Percentiles rank a stretch among this genome's conserved stretches.
Evolutionary conservation across 108 stramenopile species (phyloP).

Genomic region (Nannochloropsis gaditana): DNA sequence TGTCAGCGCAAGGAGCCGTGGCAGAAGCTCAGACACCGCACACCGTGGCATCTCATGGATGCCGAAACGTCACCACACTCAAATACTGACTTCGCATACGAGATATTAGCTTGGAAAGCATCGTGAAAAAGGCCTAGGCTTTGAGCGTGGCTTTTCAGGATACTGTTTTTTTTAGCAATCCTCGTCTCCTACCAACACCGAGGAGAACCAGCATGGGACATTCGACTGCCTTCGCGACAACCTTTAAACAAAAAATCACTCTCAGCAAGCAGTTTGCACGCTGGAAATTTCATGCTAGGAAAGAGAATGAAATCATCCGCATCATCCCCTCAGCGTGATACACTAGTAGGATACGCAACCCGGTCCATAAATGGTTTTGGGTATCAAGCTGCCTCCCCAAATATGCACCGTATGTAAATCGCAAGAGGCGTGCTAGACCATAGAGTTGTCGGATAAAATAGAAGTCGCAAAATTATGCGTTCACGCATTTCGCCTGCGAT

Average conservation of each 20-base stretch:
- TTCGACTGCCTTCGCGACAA: neutral
- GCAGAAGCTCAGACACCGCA: no score
- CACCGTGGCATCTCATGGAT: no score
- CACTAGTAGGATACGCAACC: neutral
- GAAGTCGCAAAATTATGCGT: no score
- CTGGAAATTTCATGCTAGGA: neutral
- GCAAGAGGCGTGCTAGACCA: neutral
- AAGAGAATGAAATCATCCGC: neutral
- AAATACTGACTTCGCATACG: no score
- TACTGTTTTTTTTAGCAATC: no score
- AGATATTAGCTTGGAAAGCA: no score
- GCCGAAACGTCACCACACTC: no score
- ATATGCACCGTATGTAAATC: neutral
- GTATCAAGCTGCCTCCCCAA: neutral
- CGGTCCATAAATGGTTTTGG: neutral
- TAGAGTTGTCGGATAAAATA: neutral
- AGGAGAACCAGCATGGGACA: neutral
- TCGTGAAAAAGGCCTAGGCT: no score
- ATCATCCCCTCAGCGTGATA: neutral
- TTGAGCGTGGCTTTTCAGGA: no score
- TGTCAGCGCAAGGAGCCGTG: no score
- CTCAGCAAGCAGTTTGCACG: neutral
- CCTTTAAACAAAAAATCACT: neutral
- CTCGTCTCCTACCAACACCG: neutral
- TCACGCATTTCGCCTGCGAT: no score